Base-by-base conservation (phyloP, 306 rosid genomes). In the Vigna nakashimae region DNA sequence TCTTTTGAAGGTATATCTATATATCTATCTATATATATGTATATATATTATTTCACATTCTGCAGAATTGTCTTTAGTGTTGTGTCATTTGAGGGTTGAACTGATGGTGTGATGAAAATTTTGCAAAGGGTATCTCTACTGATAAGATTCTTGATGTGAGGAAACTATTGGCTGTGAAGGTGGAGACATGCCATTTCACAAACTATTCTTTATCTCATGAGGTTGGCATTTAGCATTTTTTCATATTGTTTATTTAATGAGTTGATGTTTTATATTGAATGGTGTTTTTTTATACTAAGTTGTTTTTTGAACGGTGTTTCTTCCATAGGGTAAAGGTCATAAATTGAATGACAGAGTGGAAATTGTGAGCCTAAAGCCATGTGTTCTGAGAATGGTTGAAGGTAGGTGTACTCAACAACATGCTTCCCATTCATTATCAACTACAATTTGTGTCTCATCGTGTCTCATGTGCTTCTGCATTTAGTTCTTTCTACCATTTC, bases 91-190 rank as follows among this genome's bases (percentile, higher is more conserved):
- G 12, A 28, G 32, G 32, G 32, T 28, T 30, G 4, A 30, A 30
- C 28, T 26, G 28, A 26, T 66, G 43, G 18, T 66, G 0, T 43
- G 71, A 42, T 79, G 63, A 51, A 53, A 4, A 36, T 43, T 71
- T 79, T 12, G n/a, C 32, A 63, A 77, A 92, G 98, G 98, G 97
- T 65, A 95, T 95, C 91, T 89, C 92, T 30, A 92, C 98, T 34
- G 98, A 95, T 79, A 95, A 84, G 95, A 92, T 95, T 79, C 92
- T 91, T 6, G 98, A 95, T 88, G 93, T 91, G 2, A 92, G 86
- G 52, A 89, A 88, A 77, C 84, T 95, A 49, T 77, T 95, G 84
- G 98, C 97, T 83, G 91, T 83, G 71, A 89, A 95, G 72, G 91
- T 89, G 65, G 96, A 91, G 42, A 95, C 98, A 34, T 95, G 96